These are phyloP conservation scores for Spergularia marina DNA, from an alignment of 148 eudicot genomes.

Conservation along the genomic window DNA sequence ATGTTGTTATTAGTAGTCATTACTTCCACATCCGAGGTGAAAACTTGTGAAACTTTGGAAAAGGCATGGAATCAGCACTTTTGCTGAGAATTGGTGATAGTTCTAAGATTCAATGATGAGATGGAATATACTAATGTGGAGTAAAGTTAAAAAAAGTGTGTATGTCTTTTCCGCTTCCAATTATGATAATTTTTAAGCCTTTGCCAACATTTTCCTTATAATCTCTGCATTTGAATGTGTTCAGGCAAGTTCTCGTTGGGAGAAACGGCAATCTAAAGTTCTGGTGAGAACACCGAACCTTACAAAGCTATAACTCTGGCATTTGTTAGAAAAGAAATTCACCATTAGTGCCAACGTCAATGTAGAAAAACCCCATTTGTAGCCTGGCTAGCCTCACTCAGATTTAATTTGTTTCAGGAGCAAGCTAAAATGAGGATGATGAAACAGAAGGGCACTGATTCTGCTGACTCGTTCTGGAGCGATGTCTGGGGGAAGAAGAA, in stretches of 20 bases:
- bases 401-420: slow-evolving; percentile 42
- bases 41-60: no score
- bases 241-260: slow-evolving; percentile 91
- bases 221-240: neutral
- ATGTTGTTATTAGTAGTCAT: no score
- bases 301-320: neutral
- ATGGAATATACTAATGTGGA: no score
- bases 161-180: no score
- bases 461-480: slow-evolving; percentile 58
- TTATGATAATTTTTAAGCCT: neutral
- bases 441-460: slow-evolving; percentile 54
- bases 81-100: no score
- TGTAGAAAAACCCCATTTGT: neutral
- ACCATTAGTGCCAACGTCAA: neutral
- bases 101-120: no score
- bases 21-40: no score
- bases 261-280: slow-evolving; percentile 77
- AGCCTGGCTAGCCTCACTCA: neutral
- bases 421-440: slow-evolving; percentile 80
- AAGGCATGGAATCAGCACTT: no score
- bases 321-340: neutral
- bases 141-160: no score
- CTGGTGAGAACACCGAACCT: slow-evolving; percentile 49
- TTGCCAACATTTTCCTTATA: neutral
- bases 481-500: slow-evolving; percentile 70